Base-by-base conservation (phyloP, 495 filamentous ascomycete species). In the Aspergillus biplanus region DNA sequence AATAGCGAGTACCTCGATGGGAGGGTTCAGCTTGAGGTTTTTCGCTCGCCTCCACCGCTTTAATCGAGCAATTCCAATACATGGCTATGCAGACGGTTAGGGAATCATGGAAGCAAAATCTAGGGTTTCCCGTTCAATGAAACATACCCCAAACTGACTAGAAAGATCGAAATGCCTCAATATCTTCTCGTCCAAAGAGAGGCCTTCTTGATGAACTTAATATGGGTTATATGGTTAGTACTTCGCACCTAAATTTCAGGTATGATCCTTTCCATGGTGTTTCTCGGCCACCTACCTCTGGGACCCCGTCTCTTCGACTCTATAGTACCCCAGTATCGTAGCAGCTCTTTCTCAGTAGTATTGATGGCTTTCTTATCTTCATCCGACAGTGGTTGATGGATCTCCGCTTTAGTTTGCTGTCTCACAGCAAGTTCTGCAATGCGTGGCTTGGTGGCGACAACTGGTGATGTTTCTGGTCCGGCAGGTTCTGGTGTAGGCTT, bases 41-140 rank as follows among this genome's bases (percentile, higher is more conserved):
- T 96, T 78, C 3, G 96, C 96, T 9, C 96, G 84, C 68, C 90
- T 86, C 96, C 96, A 99, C 0, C 96, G 89, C 75, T 90, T 90
- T 55, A 89, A 67, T 8, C 96, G 85, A 11, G 86, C 75, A 31
- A 96, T 92, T 2, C 96, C 96, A 57, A 97, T 89, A 70, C 91
- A 96, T 1, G 95, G 96, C 91, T 97, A 71, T 7, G 65, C 21
- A 50, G 13, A 44, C 56, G 57, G 68, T 58, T 52, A 48, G 16
- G 32, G 18, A 13, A 15, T 52, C 15, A n/a, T 16, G 8, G 7
- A 21, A 3, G 54, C 48, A 55, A 50, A 32, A 33, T 31, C 11
- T 27, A 27, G 21, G 21, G 21, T 27, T 27, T 27, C 21, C 21
- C 1, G 21, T 32, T 11, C 35, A 34, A 32, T 58, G 58, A 33